Base-by-base conservation (phyloP, 1,139 yeast genomes). In the Debaryomycetaceae sp. region DNA sequence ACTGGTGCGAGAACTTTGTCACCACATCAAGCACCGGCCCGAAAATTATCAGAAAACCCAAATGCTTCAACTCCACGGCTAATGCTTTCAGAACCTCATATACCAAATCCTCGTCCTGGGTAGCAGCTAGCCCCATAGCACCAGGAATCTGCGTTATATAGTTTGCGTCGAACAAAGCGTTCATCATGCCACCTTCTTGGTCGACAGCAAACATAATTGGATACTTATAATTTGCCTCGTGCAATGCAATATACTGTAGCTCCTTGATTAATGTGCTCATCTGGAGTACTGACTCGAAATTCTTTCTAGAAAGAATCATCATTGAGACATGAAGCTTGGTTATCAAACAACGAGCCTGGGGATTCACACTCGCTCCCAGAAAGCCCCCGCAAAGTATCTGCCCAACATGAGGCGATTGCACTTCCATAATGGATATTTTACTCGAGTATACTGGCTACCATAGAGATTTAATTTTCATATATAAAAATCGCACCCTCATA, bases 151-250 rank as follows among this genome's bases (percentile, higher is more conserved):
- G 87, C 7, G 83, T 76, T 30, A 82, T 59, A 47, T 63, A 68
- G 8, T 73, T 72, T 5, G 76, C 71, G 52, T 81, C 85, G 55
- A 77, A 78, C 38, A 82, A 63, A 27, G 83, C 72, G 58, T 81
- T 81, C 62, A 80, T 74, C 80, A 88, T 79, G 49, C 87, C 89
- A 40, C 93, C 79, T 61, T 90, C 97, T 59, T 89, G 93, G 59
- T 83, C 85, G 9, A 84, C 79, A 11, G 96, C 93, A 67, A 91
- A 85, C 48, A 88, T 63, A 27, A 82, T 59, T 1, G 88, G 88
- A 49, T 76, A 67, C 49, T 72, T 66, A 52, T 81, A 82, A 36
- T 76, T 70, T 1, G 80, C 79, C 42, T 72, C 68, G 11, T 65
- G 67, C 49, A 62, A 71, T 1, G 87, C 88, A 24, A 81, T 72